phyloP scores from a whole-genome alignment of 1,284 basidiomycete genomes.

The Cryptococcus sp. region DNA sequence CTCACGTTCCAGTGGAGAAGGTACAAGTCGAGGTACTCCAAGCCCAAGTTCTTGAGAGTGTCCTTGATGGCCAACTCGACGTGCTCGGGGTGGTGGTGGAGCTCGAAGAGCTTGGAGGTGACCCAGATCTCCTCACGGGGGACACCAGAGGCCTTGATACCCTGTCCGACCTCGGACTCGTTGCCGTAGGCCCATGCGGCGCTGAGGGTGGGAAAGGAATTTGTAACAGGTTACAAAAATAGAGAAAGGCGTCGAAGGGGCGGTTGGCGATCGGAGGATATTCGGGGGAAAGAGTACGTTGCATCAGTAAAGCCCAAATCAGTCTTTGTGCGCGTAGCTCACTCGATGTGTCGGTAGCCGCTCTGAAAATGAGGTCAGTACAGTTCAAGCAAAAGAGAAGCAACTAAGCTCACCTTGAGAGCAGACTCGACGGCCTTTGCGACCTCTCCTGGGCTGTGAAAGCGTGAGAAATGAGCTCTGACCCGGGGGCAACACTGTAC shows the following conservation, averaged over 20 bases:
- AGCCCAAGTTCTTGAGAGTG: slow-evolving; percentile 69
- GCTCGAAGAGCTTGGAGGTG: slow-evolving; percentile 71
- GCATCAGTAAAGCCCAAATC: no score
- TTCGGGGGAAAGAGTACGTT: no score
- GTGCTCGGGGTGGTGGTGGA: slow-evolving; percentile 59
- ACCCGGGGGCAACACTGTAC: background rate
- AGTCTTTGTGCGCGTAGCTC: slow-evolving; percentile 55
- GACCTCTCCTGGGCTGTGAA: slow-evolving; percentile 49
- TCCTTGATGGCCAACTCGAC: slow-evolving; percentile 69
- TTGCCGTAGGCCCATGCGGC: slow-evolving; percentile 60
- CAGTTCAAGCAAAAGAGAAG: background rate
- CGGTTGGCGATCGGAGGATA: no score
- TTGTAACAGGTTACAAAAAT: background rate
- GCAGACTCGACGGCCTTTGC: slow-evolving; percentile 53
- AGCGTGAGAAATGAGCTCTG: background rate
- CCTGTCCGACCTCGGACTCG: slow-evolving; percentile 83
- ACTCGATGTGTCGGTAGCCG: slow-evolving; percentile 74
- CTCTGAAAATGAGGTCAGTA: slow-evolving; percentile 22
- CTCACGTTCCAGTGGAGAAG: slow-evolving; percentile 74
- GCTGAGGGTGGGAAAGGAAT: slow-evolving; percentile 13
- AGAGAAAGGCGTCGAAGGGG: no score
- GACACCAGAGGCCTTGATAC: slow-evolving; percentile 63
- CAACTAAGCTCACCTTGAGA: slow-evolving; percentile 36
- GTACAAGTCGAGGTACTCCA: slow-evolving; percentile 77
- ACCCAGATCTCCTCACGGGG: slow-evolving; percentile 69